These are phyloP conservation scores for Fusarium succisae DNA, from an alignment of 2,329 filamentous ascomycete species.

Conservation along the genomic window DNA sequence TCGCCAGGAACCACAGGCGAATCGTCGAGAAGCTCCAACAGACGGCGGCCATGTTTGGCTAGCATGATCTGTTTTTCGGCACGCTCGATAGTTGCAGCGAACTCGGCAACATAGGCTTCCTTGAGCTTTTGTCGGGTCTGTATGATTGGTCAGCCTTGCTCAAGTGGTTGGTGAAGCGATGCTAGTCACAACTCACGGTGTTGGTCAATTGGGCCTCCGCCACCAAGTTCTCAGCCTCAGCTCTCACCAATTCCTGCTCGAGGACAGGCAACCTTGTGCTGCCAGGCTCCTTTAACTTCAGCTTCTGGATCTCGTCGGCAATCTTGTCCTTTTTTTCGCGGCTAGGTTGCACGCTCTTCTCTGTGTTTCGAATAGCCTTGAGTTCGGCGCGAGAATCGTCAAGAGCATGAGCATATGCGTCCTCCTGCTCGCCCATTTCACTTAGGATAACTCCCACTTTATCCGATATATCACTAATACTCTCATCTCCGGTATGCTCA, in stretches of 20 bases:
- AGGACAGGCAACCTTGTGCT: slow-evolving; percentile 83
- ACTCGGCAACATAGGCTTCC: slow-evolving; percentile 89
- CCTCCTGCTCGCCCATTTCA: slow-evolving; percentile 95
- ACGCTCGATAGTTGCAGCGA: slow-evolving; percentile 90
- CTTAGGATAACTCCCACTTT: slow-evolving; percentile 93
- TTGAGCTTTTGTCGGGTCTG: slow-evolving; percentile 96
- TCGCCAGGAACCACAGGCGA: slow-evolving; percentile 90
- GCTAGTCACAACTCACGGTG: slow-evolving; percentile 68
- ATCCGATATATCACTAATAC: slow-evolving; percentile 89
- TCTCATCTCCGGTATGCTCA: slow-evolving; percentile 87
- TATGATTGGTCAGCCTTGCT: slow-evolving; percentile 18
- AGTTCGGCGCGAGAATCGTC: slow-evolving; percentile 85
- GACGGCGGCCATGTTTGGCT: slow-evolving; percentile 86
- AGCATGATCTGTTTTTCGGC: slow-evolving; percentile 97
- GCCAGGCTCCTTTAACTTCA: slow-evolving; percentile 92
- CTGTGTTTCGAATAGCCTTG: slow-evolving; percentile 95
- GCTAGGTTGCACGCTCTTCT: slow-evolving; percentile 93
- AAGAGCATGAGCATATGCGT: slow-evolving; percentile 83
- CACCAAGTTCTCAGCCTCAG: slow-evolving; percentile 94
- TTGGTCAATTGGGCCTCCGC: slow-evolving; percentile 97
- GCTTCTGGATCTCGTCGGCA: slow-evolving; percentile 87
- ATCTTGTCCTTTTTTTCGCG: slow-evolving; percentile 89
- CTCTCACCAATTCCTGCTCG: slow-evolving; percentile 95
- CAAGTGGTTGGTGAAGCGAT: background rate
- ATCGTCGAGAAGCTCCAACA: slow-evolving; percentile 88